Percentiles rank a stretch among this genome's conserved stretches.
Conservation (phyloP, 306 rosid species). For the Fragaria iinumae region DNA sequence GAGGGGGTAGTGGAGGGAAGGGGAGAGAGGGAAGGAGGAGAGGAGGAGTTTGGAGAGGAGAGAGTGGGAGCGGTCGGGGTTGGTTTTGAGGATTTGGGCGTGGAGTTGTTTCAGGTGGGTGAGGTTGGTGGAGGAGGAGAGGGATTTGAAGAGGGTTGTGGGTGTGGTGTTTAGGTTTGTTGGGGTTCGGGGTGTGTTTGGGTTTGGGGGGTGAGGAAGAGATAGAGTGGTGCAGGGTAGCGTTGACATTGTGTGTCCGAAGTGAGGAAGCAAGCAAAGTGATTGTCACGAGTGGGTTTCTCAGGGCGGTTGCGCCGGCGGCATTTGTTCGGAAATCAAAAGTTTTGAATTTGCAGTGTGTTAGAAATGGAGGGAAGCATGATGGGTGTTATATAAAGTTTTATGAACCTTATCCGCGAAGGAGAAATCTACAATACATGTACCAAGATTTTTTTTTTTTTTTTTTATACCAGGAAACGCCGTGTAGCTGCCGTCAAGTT, state of each 20-base stretch:
- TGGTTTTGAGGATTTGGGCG: constrained; percentile 60
- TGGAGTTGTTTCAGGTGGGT: constrained; percentile 65
- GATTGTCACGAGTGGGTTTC: not conserved
- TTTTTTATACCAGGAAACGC: too few species aligned
- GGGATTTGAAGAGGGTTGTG: constrained; percentile 35
- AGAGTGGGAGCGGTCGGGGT: constrained; percentile 26
- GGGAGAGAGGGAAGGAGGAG: constrained; percentile 39
- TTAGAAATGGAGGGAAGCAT: not conserved
- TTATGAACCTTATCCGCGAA: too few species aligned
- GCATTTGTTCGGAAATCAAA: not conserved
- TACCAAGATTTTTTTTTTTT: too few species aligned
- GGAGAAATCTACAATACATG: too few species aligned
- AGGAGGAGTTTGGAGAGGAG: constrained; percentile 49
- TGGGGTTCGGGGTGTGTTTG: constrained; percentile 4
- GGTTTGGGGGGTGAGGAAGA: constrained; percentile 27
- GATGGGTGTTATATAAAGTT: not conserved
- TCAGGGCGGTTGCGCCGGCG: not conserved
- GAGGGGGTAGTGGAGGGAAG: constrained; percentile 58
- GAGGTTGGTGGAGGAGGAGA: constrained; percentile 42
- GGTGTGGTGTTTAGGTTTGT: constrained; percentile 12
- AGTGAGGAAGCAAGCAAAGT: not conserved
- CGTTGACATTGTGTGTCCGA: constrained; percentile 34
- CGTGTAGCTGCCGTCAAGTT: too few species aligned
- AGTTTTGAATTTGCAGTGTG: not conserved
- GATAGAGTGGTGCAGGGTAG: constrained; percentile 21